phyloP scores from a whole-genome alignment of 2,329 filamentous ascomycete genomes.

The Emydomyces testavorans region DNA sequence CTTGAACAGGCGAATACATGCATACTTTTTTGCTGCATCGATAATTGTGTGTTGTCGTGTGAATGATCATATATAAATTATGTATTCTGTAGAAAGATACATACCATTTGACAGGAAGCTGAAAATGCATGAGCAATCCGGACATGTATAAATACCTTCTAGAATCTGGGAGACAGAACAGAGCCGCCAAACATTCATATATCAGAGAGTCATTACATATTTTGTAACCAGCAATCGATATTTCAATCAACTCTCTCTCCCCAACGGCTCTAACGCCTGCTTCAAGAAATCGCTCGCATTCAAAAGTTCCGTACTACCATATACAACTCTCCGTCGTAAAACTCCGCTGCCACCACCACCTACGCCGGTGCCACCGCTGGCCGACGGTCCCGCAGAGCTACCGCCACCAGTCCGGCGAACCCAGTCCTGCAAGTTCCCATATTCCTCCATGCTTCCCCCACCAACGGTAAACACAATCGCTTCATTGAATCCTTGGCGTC shows the following conservation, averaged over 20 bases:
- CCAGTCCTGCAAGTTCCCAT: constrained; percentile 96
- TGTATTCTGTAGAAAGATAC: too few relatives aligned
- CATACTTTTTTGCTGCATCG: too few relatives aligned
- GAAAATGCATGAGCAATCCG: too few relatives aligned
- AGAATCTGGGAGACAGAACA: too few relatives aligned
- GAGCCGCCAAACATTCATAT: too few relatives aligned
- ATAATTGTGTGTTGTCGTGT: too few relatives aligned
- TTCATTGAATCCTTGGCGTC: constrained; percentile 78
- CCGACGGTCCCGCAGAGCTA: constrained; percentile 41
- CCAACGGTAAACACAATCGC: constrained; percentile 91
- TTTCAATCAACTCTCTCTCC: constrained; percentile 42
- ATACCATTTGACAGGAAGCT: too few relatives aligned
- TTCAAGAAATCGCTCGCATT: constrained; percentile 51
- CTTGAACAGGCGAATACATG: too few relatives aligned
- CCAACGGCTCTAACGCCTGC: constrained; percentile 46
- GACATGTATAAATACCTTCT: too few relatives aligned
- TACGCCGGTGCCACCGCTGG: constrained; percentile 24
- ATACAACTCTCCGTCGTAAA: constrained; percentile 63
- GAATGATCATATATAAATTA: too few relatives aligned
- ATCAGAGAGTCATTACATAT: too few relatives aligned
- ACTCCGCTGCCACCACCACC: constrained; percentile 24
- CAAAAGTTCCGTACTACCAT: constrained; percentile 74
- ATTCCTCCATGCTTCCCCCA: constrained; percentile 97
- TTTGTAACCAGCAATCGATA: too few relatives aligned
- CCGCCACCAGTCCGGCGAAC: constrained; percentile 57